A percentile compares a stretch with the other conserved stretches of the same genome.
Conservation (phyloP, 1,284 basidiomycete genomes). For the Cutaneotrichosporon spelunceum region DNA sequence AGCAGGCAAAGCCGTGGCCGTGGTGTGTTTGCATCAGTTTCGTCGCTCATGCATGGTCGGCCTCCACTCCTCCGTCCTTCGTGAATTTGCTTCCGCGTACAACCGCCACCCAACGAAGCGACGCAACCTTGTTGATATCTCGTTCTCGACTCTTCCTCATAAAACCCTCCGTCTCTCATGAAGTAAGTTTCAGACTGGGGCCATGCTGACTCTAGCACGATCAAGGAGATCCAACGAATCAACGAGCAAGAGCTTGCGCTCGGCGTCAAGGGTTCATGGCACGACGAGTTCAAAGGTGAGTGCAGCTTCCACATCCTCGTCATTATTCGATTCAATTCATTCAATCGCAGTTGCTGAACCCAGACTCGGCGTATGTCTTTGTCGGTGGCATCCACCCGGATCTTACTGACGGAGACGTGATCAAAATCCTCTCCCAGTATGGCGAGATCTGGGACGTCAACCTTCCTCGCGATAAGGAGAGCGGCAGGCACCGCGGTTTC, state of each 20-base stretch:
- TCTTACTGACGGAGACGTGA: slow-evolving; percentile 95
- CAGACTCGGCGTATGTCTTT: slow-evolving; percentile 93
- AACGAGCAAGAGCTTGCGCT: slow-evolving; percentile 89
- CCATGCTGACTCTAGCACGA: slow-evolving; percentile 60
- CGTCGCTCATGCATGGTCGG: neutral
- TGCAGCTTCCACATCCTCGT: slow-evolving; percentile 5
- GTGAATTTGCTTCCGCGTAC: slow-evolving; percentile 2
- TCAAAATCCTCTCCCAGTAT: slow-evolving; percentile 95
- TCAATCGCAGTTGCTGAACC: slow-evolving; percentile 1
- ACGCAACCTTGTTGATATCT: neutral
- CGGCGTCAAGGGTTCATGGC: slow-evolving; percentile 80
- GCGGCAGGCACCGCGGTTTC: slow-evolving; percentile 85
- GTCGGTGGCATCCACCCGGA: slow-evolving; percentile 80
- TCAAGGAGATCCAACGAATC: slow-evolving; percentile 87
- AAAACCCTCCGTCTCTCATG: slow-evolving; percentile 9
- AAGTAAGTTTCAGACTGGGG: slow-evolving; percentile 22
- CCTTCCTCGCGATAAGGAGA: slow-evolving; percentile 85
- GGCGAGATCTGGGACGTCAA: slow-evolving; percentile 95
- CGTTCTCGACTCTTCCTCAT: neutral
- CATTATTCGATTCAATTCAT: neutral
- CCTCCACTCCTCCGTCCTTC: neutral
- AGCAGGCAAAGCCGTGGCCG: too few species aligned
- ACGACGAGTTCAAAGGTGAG: slow-evolving; percentile 87
- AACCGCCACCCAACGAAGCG: slow-evolving; percentile 9
- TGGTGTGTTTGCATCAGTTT: too few species aligned